These are phyloP conservation scores for Apiospora pterosperma DNA, from an alignment of 2,329 filamentous ascomycete genomes.

Conservation along the genomic window DNA sequence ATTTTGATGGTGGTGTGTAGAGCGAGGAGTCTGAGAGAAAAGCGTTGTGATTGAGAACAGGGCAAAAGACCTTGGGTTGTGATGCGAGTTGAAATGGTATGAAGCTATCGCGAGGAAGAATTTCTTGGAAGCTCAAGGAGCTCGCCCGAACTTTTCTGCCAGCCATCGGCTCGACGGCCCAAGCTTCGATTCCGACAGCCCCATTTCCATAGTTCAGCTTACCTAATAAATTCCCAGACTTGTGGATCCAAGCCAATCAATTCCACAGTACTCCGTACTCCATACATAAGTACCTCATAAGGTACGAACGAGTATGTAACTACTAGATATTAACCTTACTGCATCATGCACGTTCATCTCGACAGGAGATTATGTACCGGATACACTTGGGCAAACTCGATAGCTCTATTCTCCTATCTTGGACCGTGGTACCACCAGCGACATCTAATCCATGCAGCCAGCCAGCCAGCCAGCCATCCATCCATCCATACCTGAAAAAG, in stretches of 20 bases:
- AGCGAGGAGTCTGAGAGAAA: neutral
- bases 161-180: neutral
- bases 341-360: neutral
- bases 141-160: neutral
- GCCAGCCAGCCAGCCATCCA: too few species aligned
- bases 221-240: neutral
- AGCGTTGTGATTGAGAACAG: neutral
- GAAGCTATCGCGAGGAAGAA: conserved; percentile 1
- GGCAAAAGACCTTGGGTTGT: neutral
- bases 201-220: neutral
- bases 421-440: too few species aligned
- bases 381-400: neutral
- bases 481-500: neutral
- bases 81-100: neutral
- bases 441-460: neutral
- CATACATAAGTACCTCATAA: too few species aligned
- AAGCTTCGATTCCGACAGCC: neutral
- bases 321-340: neutral
- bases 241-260: neutral
- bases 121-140: conserved; percentile 1
- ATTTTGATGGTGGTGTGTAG: conserved; percentile 15
- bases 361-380: neutral
- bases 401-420: neutral
- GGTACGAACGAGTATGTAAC: too few species aligned
- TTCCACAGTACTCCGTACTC: too few species aligned